Conservation (phyloP, 139 green algal species). For the Yamagishiella unicocca region DNA sequence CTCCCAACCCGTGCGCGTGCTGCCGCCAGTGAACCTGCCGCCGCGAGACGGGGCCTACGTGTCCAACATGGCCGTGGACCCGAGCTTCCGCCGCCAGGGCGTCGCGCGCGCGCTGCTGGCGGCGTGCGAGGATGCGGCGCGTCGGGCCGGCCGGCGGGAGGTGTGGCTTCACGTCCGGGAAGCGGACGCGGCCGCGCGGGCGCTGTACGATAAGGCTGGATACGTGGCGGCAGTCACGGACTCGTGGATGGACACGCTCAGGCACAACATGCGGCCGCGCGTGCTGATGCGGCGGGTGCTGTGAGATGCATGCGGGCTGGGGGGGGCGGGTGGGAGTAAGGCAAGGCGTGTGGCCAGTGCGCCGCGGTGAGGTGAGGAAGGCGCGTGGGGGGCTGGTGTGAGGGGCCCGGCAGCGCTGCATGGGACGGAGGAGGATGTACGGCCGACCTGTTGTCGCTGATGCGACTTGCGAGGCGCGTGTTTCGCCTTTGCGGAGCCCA, state of each 20-base stretch:
- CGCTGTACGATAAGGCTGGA: slow-evolving; percentile 40
- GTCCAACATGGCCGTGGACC: slow-evolving; percentile 56
- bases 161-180: slow-evolving; percentile 57
- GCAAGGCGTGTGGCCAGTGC: no score
- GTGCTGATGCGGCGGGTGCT: slow-evolving; percentile 29
- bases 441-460: no score
- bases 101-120: slow-evolving; percentile 31
- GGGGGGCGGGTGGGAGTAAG: background rate
- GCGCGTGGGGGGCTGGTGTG: no score
- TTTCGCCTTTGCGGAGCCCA: no score
- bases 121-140: slow-evolving; percentile 45
- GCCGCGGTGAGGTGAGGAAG: no score
- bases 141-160: background rate
- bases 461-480: no score
- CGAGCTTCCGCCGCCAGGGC: slow-evolving; percentile 39
- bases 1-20: background rate
- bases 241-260: slow-evolving; percentile 29
- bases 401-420: no score
- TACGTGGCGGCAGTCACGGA: slow-evolving; percentile 35
- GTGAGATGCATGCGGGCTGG: background rate
- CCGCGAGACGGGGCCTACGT: slow-evolving; percentile 31
- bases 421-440: no score
- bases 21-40: background rate
- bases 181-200: slow-evolving; percentile 48
- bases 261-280: background rate